Evolutionary conservation across 352 stramenopile genomes (phyloP).

Genomic region (Blastocystis sp.): DNA sequence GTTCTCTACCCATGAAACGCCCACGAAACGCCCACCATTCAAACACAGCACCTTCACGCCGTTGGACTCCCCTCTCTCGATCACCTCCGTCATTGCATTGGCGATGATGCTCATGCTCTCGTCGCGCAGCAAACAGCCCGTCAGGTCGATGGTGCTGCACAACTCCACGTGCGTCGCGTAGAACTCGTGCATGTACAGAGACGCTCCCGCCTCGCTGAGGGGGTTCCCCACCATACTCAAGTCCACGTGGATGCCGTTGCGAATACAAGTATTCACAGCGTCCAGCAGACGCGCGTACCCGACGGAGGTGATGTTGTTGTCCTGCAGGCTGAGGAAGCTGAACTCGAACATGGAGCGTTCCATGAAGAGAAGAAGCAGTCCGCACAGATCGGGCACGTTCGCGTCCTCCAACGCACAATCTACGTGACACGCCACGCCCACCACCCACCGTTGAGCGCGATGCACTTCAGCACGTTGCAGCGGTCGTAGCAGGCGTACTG

Average conservation of each 20-base stretch:
- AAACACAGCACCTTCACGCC: too few species aligned
- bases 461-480: neutral
- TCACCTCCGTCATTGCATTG: too few species aligned
- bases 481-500: slow-evolving; percentile 46
- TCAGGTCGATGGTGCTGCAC: too few species aligned
- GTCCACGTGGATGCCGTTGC: neutral
- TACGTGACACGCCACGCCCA: neutral
- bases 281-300: neutral
- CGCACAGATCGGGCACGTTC: neutral
- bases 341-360: neutral
- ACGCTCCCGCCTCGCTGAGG: slow-evolving; percentile 17
- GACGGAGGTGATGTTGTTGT: neutral
- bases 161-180: too few species aligned
- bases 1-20: slow-evolving; percentile 19
- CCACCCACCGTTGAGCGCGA: neutral
- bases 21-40: neutral
- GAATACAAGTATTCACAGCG: too few species aligned
- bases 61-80: too few species aligned
- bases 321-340: slow-evolving; percentile 18
- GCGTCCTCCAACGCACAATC: slow-evolving; percentile 16
- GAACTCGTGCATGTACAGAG: too few species aligned
- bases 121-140: too few species aligned
- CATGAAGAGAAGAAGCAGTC: neutral
- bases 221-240: slow-evolving; percentile 37
- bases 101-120: too few species aligned